Percentiles rank a stretch among this genome's conserved stretches.
These are phyloP conservation scores for Mycena rebaudengoi DNA, from an alignment of 768 basidiomycete species.

Conservation along the genomic window DNA sequence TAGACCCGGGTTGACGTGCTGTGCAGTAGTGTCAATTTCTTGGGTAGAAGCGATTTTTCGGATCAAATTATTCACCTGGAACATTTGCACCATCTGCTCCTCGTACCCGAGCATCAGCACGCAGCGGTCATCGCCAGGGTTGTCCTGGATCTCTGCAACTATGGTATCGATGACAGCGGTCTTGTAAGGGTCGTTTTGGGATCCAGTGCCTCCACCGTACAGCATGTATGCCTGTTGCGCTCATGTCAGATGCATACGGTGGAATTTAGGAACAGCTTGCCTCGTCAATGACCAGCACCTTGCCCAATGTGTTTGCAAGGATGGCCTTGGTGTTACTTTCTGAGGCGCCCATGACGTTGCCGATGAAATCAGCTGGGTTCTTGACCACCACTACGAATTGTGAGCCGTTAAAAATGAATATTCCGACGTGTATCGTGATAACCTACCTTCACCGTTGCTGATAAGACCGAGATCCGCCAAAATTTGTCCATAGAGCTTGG, in stretches of 20 bases:
- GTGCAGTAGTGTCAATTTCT: neutral
- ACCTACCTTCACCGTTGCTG: constrained; percentile 75
- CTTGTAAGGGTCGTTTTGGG: constrained; percentile 59
- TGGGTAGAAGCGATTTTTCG: neutral
- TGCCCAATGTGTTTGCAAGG: constrained; percentile 64
- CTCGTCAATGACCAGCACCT: constrained; percentile 78
- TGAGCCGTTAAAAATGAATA: neutral
- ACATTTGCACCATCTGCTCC: constrained; percentile 76
- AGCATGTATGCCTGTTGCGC: constrained; percentile 69
- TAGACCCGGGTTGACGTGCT: constrained; percentile 79
- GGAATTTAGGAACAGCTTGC: constrained; percentile 34
- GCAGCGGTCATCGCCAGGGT: constrained; percentile 74
- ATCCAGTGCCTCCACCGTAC: constrained; percentile 50
- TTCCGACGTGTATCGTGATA: neutral
- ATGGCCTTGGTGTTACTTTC: constrained; percentile 74
- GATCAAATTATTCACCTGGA: constrained; percentile 59
- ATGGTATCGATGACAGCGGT: constrained; percentile 79
- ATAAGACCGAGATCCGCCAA: constrained; percentile 67
- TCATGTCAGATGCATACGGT: neutral
- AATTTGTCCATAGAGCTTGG: constrained; percentile 71
- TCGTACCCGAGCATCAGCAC: constrained; percentile 73
- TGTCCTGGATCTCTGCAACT: constrained; percentile 76
- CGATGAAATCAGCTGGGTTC: constrained; percentile 77
- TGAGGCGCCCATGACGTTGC: constrained; percentile 63
- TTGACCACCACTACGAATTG: constrained; percentile 62